A percentile compares a stretch with the other conserved stretches of the same genome.
These are phyloP conservation scores for Pichia sporocuriosa DNA, from an alignment of 805 yeast species.

Conservation along the genomic window DNA sequence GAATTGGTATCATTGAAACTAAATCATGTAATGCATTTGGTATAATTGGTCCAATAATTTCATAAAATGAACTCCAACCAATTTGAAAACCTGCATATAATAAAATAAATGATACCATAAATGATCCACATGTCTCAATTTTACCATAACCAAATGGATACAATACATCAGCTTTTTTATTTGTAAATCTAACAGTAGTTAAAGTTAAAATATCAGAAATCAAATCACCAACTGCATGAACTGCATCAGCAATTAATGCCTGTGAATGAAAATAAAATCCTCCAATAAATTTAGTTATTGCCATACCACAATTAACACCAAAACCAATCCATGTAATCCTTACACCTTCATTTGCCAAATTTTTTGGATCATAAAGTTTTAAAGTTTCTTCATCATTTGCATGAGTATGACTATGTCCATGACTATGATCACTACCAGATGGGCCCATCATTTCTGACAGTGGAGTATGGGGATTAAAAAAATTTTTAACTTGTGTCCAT, in stretches of 20 bases:
- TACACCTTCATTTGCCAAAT: slow-evolving; percentile 72
- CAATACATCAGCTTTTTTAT: slow-evolving; percentile 45
- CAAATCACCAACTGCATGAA: slow-evolving; percentile 87
- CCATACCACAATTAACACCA: slow-evolving; percentile 77
- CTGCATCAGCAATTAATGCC: slow-evolving; percentile 88
- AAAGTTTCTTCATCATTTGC: slow-evolving; percentile 35
- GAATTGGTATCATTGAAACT: slow-evolving; percentile 42
- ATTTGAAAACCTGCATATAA: slow-evolving; percentile 85
- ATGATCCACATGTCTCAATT: slow-evolving; percentile 85
- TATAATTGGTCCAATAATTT: slow-evolving; percentile 57
- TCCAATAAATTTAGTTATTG: slow-evolving; percentile 78
- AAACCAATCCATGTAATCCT: slow-evolving; percentile 91
- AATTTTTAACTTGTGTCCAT: slow-evolving; percentile 27
- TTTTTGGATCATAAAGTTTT: slow-evolving; percentile 38
- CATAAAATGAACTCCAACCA: slow-evolving; percentile 76
- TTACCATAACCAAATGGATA: slow-evolving; percentile 87
- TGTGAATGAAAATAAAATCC: slow-evolving; percentile 93
- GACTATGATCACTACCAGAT: slow-evolving; percentile 14
- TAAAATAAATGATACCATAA: slow-evolving; percentile 78
- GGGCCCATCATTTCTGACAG: slow-evolving; percentile 22
- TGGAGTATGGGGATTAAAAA: slow-evolving; percentile 32
- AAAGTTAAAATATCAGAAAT: slow-evolving; percentile 85
- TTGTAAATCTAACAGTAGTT: slow-evolving; percentile 76
- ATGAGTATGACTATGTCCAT: slow-evolving; percentile 34
- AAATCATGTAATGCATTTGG: slow-evolving; percentile 57